A percentile compares a stretch with the other conserved stretches of the same genome.
phyloP scores from a whole-genome alignment of 73 alveolate species.

The Strombidium stylifer region DNA sequence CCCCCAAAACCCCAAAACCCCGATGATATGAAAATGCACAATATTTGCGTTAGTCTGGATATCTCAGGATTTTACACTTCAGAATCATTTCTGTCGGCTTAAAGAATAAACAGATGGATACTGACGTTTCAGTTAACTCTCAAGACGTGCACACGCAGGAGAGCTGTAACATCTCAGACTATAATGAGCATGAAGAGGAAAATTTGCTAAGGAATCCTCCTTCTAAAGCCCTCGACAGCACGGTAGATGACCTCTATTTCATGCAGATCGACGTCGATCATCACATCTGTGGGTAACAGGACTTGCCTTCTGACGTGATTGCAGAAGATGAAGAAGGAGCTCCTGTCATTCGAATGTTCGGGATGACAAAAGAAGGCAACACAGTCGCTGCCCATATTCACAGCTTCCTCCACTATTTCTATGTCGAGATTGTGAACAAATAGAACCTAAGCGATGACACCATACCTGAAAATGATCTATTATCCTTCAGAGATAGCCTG shows the following conservation, averaged over 20 bases:
- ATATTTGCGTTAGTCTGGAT: neutral
- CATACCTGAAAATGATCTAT: neutral
- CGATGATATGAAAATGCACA: too few species aligned
- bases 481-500: neutral
- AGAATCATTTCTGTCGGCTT: too few species aligned
- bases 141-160: neutral
- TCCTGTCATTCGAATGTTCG: constrained; percentile 89
- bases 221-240: neutral
- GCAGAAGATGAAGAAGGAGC: constrained; percentile 50
- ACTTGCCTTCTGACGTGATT: constrained; percentile 10
- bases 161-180: constrained; percentile 13
- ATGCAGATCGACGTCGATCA: constrained; percentile 90
- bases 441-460: constrained; percentile 47
- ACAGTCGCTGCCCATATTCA: constrained; percentile 94
- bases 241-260: constrained; percentile 62
- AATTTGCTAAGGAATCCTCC: constrained; percentile 15
- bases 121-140: neutral
- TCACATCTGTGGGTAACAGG: constrained; percentile 63
- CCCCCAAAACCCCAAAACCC: too few species aligned
- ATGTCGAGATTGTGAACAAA: constrained; percentile 57
- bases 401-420: constrained; percentile 96
- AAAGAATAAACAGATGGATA: too few species aligned
- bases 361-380: constrained; percentile 94
- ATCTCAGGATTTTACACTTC: too few species aligned
- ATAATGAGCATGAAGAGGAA: constrained; percentile 11